phyloP scores from a whole-genome alignment of 371 early-diverging fungal species.

The Basidiobolus meristosporus region DNA sequence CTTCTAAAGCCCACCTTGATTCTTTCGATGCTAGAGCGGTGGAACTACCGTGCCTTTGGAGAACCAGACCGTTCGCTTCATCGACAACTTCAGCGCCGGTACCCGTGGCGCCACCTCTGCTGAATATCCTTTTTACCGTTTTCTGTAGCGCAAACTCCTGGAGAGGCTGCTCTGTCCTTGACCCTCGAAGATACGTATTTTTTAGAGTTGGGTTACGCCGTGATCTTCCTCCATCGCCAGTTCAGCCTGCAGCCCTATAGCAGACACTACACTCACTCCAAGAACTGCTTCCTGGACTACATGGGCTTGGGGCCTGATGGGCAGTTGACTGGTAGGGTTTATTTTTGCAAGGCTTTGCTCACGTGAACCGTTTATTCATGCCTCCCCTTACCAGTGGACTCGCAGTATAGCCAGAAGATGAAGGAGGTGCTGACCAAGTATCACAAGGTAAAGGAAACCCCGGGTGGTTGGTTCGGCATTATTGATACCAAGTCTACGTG shows the following conservation, averaged over 20 bases:
- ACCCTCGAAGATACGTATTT: conserved; percentile 24
- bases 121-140: conserved; percentile 30
- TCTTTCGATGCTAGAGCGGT: conserved; percentile 42
- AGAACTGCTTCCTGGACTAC: conserved; percentile 63
- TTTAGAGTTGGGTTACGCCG: conserved; percentile 78
- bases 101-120: conserved; percentile 91
- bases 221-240: conserved; percentile 89
- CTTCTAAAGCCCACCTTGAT: not conserved
- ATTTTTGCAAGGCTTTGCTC: not conserved
- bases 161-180: too few relatives aligned
- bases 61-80: conserved; percentile 91
- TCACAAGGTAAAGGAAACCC: conserved; percentile 17
- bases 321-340: conserved; percentile 25
- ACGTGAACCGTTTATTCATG: too few relatives aligned
- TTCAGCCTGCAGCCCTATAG: conserved; percentile 83
- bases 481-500: not conserved
- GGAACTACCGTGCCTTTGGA: conserved; percentile 96
- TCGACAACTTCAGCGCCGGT: conserved; percentile 96
- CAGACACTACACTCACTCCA: conserved; percentile 71
- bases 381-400: conserved; percentile 17
- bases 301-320: conserved; percentile 34
- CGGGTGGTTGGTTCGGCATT: not conserved
- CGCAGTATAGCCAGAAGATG: conserved; percentile 39
- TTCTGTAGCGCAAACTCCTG: too few relatives aligned
- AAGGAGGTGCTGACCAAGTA: conserved; percentile 32